Conservation (phyloP, 306 rosid species). For the Trifolium pratense region DNA sequence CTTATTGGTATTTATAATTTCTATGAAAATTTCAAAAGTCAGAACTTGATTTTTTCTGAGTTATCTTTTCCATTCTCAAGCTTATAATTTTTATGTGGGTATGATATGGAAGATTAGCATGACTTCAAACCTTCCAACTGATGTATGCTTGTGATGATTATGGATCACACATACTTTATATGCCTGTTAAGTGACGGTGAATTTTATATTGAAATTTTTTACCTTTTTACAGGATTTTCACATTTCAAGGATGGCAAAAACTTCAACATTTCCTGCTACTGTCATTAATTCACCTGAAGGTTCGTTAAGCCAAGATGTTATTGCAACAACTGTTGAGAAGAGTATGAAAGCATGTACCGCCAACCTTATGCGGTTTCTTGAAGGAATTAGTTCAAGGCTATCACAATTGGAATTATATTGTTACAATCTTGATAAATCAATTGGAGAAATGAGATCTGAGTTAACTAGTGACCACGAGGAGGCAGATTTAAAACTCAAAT, state of each 20-base stretch:
- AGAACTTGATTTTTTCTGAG: constrained; percentile 25
- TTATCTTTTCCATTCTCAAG: constrained; percentile 16
- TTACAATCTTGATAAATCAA: constrained; percentile 88
- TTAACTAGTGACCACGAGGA: constrained; percentile 75
- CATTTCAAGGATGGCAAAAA: constrained; percentile 58
- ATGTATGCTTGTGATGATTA: not conserved
- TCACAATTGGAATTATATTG: constrained; percentile 90
- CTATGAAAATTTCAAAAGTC: too few species aligned
- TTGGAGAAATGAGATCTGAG: constrained; percentile 90
- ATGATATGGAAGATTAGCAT: not conserved
- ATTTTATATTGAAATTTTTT: not conserved
- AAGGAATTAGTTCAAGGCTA: constrained; percentile 84
- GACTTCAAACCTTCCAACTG: not conserved
- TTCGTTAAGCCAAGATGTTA: constrained; percentile 63
- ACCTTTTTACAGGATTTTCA: constrained; percentile 62
- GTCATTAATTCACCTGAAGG: constrained; percentile 62
- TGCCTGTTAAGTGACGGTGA: not conserved
- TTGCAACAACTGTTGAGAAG: constrained; percentile 68
- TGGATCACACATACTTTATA: constrained; percentile 12
- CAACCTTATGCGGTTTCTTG: constrained; percentile 82
- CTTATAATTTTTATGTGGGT: not conserved
- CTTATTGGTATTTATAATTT: constrained; percentile 24
- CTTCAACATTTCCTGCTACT: constrained; percentile 58
- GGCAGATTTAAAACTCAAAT: constrained; percentile 72
- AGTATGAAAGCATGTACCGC: constrained; percentile 83